Base-by-base conservation (phyloP, 108 stramenopile species). In the Discostella pseudostelligera region DNA sequence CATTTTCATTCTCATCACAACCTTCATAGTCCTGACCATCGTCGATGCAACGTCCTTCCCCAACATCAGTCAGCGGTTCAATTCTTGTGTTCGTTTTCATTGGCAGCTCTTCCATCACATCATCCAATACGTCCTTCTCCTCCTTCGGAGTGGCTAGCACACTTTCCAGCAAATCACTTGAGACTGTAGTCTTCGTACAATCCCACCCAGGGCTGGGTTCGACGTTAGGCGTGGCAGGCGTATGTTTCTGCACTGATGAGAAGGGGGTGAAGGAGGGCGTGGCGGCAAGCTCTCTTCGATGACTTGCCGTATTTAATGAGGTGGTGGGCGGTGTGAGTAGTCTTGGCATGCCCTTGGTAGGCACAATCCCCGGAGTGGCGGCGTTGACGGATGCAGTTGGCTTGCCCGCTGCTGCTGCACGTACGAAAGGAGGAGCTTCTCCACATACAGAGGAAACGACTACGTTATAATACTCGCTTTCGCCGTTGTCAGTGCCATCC, bases 141-240 rank as follows among this genome's bases (percentile, higher is more conserved):
- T 65, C 36, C 48, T 50, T 39, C 7, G 59, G 59, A 16, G 59
- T 59, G 39, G 59, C 59, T 7, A 59, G 39, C 19, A 59, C n/a
- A 5, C 40, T 28, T 36, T 19, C 59, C 59, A 59, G 39, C 40
- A 21, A 12, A 4, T 59, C 59, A 17, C n/a, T 17, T n/a, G 24
- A 13, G 35, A 59, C 40, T 6, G 59, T 59, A 16, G 59, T 59
- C 40, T 16, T 43, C 59, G 59, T 43, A 28, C 8, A 7, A 17
- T 59, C 59, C 59, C 59, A 59, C 17, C 59, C 59, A 8, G 53
- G 53, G 2, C 8, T 35, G 4, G 40, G 39, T 39, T 6, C n/a
- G 11, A 17, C n/a, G 26, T 10, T 13, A 9, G 35, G 0, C 2
- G 56, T 28, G 22, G 25, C 4, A 22, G 36, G n/a, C 21, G 56